Conservation (phyloP, 2,329 filamentous ascomycete genomes). For the Epichloe brachyelytri region DNA sequence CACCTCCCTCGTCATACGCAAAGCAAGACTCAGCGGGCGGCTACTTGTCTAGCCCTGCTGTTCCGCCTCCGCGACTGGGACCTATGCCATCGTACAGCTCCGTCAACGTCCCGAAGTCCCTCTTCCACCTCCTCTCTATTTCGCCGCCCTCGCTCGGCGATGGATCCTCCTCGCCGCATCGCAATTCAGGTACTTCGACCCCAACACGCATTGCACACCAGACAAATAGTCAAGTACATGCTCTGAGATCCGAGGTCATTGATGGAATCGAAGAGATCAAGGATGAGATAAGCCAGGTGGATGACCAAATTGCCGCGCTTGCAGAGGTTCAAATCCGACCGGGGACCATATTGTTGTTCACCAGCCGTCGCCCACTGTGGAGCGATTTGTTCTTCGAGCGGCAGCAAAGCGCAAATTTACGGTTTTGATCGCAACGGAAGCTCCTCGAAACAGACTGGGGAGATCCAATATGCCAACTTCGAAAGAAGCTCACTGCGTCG, state of each 20-base stretch:
- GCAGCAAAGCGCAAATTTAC: conserved; percentile 87
- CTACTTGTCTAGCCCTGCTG: conserved; percentile 15
- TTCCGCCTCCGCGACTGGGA: conserved; percentile 37
- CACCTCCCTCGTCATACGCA: conserved; percentile 19
- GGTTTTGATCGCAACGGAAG: conserved; percentile 67
- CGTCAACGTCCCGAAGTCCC: conserved; percentile 57
- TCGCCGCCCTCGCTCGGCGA: conserved; percentile 36
- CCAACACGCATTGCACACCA: conserved; percentile 26
- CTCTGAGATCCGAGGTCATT: conserved; percentile 80
- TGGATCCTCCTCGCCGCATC: conserved; percentile 30
- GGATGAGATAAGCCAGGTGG: conserved; percentile 85
- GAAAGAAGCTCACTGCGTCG: conserved; percentile 63
- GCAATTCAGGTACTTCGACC: conserved; percentile 37
- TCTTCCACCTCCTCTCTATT: conserved; percentile 79
- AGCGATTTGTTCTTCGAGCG: conserved; percentile 78
- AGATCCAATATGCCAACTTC: conserved; percentile 42
- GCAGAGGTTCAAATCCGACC: conserved; percentile 88
- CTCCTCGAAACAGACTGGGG: conserved; percentile 23
- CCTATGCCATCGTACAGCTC: conserved; percentile 50
- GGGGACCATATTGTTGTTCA: conserved; percentile 83
- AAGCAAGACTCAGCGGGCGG: conserved; percentile 23
- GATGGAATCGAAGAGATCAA: conserved; percentile 92
- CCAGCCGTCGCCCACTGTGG: conserved; percentile 73
- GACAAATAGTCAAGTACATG: conserved; percentile 40
- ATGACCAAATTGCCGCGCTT: conserved; percentile 82